Evolutionary conservation across 2,329 filamentous ascomycete genomes (phyloP), one percentile per base, ranked within the genome.

Genomic region (Pestalotiopsis sp.): DNA sequence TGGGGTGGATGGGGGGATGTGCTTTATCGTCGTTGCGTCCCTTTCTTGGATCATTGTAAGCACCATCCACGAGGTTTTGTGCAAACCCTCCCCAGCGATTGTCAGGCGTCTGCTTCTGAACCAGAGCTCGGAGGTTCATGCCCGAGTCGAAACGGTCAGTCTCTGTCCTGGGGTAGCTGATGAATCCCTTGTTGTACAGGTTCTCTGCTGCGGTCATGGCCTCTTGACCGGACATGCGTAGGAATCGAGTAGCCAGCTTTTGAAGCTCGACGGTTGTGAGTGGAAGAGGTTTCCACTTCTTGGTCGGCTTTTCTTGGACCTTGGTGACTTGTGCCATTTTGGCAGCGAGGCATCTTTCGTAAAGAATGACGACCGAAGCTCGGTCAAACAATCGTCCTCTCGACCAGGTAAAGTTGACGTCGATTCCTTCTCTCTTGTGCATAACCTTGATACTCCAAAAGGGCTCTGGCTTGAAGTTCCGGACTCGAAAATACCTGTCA

Each of bases 121-220:
- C 88, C 9, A 99, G 84, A 25, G 86, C 88, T 71, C 88, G 89
- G 23, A 99, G 85, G 77, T 98, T 91, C 84, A 98, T 98, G 4
- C 88, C 95, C 75, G 89, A 90, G 76, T 98, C 95, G 76, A 98
- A 99, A 39, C 95, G 92, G 79, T 99, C 96, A 0, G 96, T 99
- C 80, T 99, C 96, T 0, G 96, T 99, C 80, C 96, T 91, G 1
- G 96, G 96, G 80, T 99, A 99, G 80, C 95, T 98, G 81, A 99
- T 97, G 81, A 95, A 98, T 0, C 96, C 96, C 79, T 92, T 94
- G 62, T 94, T 95, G 83, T 99, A 99, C 2, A 99, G 87, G 4
- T 85, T 84, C 80, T 99, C 96, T 4, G 96, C 96, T 27, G 92
- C 85, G 63, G 87, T 91, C 95, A 99, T 98, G 59, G 97, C 94